Base-by-base conservation (phyloP, 2,329 filamentous ascomycete genomes). In the Alternaria burnsii region DNA sequence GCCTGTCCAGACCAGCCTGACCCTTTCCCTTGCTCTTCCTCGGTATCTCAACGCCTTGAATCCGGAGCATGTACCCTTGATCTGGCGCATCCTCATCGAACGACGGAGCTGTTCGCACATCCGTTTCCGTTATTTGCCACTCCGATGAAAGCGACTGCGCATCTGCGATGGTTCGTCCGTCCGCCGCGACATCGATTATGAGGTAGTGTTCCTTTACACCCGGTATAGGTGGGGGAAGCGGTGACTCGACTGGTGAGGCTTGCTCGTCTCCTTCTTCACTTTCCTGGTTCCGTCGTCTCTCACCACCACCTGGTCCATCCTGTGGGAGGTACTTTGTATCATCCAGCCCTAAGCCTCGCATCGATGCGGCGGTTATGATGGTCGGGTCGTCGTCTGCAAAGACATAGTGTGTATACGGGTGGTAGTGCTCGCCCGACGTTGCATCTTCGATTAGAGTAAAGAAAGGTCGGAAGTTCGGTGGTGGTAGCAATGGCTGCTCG, bases 371-470 rank as follows among this genome's bases (percentile, higher is more conserved):
- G 1, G 91, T 91, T 38, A 97, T 83, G 44, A 91, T 82, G 47
- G 94, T 91, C 2, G 89, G 87, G 74, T 97, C 93, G 79, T 98
- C 95, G 78, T 98, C 94, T 69, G 88, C 87, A 82, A 99, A 98
- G 73, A 98, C 86, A 81, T 98, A 98, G 81, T 94, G 93, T 1
- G 97, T 88, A 54, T 87, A 88, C 1, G 94, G 95, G 76, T 98
- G 94, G 71, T 92, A 85, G 63, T 92, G 91, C 46, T 91, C 87
- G 70, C 88, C 86, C 9, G 87, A 89, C n/a, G 87, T 86, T 11
- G 85, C 81, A 77, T 97, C 93, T 73, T 92, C 88, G 66, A 98
- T 84, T 42, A 97, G 83, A 1, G 92, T 91, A 82, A 97, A 97
- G 82, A 97, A 90, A 3, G 93, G 92, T 44, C 88, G 85, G 78